These are phyloP conservation scores for Metrosideros polymorpha DNA, from an alignment of 441 rosid species.

Conservation along the genomic window DNA sequence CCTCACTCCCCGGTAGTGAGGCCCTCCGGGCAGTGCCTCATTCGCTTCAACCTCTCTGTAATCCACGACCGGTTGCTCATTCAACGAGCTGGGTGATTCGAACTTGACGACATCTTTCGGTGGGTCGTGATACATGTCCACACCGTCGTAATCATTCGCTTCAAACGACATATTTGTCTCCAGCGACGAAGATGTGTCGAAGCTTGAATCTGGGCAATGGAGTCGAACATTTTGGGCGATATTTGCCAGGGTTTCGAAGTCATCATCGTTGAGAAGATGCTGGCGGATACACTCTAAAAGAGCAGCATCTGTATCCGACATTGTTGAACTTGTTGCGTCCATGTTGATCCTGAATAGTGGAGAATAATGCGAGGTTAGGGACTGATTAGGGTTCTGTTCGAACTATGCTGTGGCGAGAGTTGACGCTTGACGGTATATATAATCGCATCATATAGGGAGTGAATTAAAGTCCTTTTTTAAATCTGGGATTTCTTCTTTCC, in stretches of 20 bases:
- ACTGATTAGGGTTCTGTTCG: neutral
- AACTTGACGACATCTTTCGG: neutral
- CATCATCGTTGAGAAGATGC: constrained; percentile 7
- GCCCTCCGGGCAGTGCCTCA: neutral
- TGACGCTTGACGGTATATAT: neutral
- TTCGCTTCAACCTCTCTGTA: neutral
- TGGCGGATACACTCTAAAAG: constrained; percentile 7
- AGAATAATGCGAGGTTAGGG: neutral
- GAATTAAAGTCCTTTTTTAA: neutral
- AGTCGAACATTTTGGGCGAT: neutral
- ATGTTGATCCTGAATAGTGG: neutral
- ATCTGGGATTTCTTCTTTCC: neutral
- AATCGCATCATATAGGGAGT: neutral
- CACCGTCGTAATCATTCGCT: neutral
- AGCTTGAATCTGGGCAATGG: neutral
- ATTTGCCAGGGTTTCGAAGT: neutral
- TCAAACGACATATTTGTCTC: neutral
- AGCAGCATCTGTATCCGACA: constrained; percentile 1
- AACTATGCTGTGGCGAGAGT: neutral
- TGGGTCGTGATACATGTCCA: neutral
- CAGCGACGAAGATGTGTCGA: neutral
- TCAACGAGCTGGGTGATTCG: neutral
- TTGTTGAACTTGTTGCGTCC: neutral
- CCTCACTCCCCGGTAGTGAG: constrained; percentile 21
- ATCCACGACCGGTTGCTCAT: neutral